These are phyloP conservation scores for Purpureocillium takamizusanense DNA, from an alignment of 2,329 filamentous ascomycete species.

Conservation along the genomic window DNA sequence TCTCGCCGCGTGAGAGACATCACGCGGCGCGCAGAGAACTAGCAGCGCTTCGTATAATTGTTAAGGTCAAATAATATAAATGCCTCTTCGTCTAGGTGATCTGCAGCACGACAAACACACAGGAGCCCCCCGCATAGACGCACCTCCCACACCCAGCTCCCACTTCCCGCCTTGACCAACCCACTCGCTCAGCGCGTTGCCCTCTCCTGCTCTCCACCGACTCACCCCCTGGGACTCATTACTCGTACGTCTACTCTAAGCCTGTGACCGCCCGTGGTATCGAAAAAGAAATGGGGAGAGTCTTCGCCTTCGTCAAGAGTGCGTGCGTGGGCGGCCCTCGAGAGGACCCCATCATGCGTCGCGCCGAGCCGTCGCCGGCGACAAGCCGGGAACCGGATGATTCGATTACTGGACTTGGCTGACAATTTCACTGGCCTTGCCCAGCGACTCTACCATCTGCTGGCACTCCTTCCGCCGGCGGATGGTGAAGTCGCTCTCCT, in stretches of 20 bases:
- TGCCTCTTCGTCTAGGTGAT: too few relatives aligned
- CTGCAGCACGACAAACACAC: background rate
- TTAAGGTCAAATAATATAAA: background rate
- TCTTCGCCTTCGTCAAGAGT: background rate
- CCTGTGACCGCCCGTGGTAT: slow-evolving; percentile 25
- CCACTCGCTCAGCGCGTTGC: too few relatives aligned
- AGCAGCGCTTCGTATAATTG: background rate
- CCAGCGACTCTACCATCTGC: slow-evolving; percentile 94
- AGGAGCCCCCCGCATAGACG: background rate
- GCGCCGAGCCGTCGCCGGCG: background rate
- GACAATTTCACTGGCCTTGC: slow-evolving; percentile 90
- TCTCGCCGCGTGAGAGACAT: too few relatives aligned
- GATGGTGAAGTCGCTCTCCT: slow-evolving; percentile 96
- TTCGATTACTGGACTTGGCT: slow-evolving; percentile 57
- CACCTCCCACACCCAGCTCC: background rate
- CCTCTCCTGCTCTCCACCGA: background rate
- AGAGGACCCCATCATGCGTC: slow-evolving; percentile 1
- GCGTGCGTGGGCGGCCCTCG: too few relatives aligned
- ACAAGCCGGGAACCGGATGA: background rate
- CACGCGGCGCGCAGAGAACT: background rate
- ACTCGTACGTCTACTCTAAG: slow-evolving; percentile 24
- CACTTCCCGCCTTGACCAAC: too few relatives aligned
- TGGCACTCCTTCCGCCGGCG: slow-evolving; percentile 94
- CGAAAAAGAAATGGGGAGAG: slow-evolving; percentile 18
- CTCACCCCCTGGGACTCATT: slow-evolving; percentile 14